Evolutionary conservation across 495 filamentous ascomycete species (phyloP).

Genomic region (Daldinia loculata): DNA sequence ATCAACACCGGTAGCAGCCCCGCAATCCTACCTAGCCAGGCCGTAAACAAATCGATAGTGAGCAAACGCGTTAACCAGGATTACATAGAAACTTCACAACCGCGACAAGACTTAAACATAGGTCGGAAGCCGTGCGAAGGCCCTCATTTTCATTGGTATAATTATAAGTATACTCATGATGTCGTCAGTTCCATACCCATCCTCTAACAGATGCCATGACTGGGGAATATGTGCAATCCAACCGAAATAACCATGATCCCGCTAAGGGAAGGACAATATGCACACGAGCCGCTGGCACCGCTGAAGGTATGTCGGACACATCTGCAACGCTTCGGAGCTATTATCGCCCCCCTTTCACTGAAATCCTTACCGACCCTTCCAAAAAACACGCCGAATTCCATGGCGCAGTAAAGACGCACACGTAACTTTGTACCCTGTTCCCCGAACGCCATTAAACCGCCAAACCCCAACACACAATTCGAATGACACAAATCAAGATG

Average conservation of each 20-base stretch:
- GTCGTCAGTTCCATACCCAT: conserved; percentile 43
- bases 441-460: conserved; percentile 47
- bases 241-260: conserved; percentile 34
- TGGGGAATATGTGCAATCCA: conserved; percentile 45
- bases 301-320: conserved; percentile 29
- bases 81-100: background rate
- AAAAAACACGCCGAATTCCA: conserved; percentile 38
- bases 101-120: conserved; percentile 1
- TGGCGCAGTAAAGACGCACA: conserved; percentile 34
- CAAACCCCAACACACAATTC: conserved; percentile 35
- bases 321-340: conserved; percentile 24
- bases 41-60: background rate
- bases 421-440: conserved; percentile 41
- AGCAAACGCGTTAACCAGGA: background rate
- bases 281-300: conserved; percentile 27
- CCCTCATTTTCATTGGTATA: conserved; percentile 45
- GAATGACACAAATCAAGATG: conserved; percentile 34
- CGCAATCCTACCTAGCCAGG: background rate
- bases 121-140: conserved; percentile 31
- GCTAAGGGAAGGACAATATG: conserved; percentile 24
- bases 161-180: conserved; percentile 50
- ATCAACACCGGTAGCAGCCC: background rate
- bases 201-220: conserved; percentile 32
- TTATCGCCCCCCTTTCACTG: conserved; percentile 15
- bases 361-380: conserved; percentile 36